phyloP scores from a whole-genome alignment of 805 yeast genomes.

The Pichia heedii region DNA sequence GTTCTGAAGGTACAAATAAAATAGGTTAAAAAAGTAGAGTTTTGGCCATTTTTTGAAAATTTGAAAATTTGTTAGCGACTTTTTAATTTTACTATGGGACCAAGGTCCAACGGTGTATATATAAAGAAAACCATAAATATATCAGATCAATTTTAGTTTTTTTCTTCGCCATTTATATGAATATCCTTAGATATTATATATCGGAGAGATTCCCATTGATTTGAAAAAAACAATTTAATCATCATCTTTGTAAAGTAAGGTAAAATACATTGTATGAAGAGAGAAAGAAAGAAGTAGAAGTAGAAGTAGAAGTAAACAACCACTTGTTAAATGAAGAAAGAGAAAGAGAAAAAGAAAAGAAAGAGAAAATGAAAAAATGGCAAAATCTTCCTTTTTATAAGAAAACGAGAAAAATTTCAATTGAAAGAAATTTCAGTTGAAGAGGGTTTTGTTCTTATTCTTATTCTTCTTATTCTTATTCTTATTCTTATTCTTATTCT shows the following conservation, averaged over 20 bases:
- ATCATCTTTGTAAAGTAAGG: not conserved
- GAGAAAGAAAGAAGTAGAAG: too few relatives aligned
- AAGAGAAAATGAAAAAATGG: not conserved
- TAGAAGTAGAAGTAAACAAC: too few relatives aligned
- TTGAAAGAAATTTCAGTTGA: not conserved
- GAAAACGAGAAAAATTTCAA: not conserved
- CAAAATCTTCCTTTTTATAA: not conserved
- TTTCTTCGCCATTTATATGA: conserved; percentile 4
- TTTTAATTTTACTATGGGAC: too few relatives aligned
- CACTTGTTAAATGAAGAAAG: not conserved
- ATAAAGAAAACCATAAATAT: too few relatives aligned
- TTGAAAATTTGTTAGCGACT: too few relatives aligned
- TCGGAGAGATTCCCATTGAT: conserved; percentile 6
- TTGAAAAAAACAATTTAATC: conserved; percentile 7
- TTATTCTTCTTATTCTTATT: conserved; percentile 19
- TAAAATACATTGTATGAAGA: too few relatives aligned
- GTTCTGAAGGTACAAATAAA: too few relatives aligned
- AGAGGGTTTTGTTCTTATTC: conserved; percentile 10
- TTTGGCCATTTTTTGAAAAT: too few relatives aligned
- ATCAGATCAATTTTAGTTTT: conserved; percentile 5
- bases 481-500: conserved; percentile 17
- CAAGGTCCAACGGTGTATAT: too few relatives aligned
- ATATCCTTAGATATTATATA: not conserved
- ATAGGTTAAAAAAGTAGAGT: too few relatives aligned
- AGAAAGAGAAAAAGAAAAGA: not conserved